Evolutionary conservation across 2,329 filamentous ascomycete species (phyloP).

Genomic region (Penicillium sp.): DNA sequence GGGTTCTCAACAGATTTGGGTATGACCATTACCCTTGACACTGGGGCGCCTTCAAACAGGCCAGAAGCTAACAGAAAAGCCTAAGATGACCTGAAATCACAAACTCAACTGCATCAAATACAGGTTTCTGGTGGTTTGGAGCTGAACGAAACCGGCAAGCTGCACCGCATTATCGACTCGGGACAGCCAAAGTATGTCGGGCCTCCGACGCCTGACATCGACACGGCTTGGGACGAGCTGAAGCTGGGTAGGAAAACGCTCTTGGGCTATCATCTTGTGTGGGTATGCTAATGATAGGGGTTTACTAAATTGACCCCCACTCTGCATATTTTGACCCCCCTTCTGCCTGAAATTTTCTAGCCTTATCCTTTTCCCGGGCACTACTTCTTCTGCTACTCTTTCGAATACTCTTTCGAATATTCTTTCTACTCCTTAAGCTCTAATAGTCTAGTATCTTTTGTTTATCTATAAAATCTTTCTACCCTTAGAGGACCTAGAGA

Average conservation of each 20-base stretch:
- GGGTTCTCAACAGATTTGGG: neutral
- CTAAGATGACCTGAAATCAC: neutral
- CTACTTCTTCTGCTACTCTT: no score
- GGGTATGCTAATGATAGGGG: neutral
- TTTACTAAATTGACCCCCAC: no score
- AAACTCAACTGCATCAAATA: neutral
- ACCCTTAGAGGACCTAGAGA: no score
- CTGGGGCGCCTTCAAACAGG: neutral
- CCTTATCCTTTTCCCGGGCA: no score
- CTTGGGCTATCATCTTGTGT: neutral
- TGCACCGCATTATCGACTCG: neutral
- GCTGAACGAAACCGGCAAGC: neutral
- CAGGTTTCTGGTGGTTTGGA: neutral
- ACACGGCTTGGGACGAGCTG: slow-evolving; percentile 1
- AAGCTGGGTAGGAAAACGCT: neutral
- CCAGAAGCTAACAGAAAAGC: neutral
- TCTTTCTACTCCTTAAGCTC: no score
- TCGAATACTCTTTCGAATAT: no score
- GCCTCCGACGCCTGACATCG: neutral
- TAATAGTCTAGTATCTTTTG: no score
- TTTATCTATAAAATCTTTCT: no score
- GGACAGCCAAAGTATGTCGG: neutral
- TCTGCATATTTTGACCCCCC: no score
- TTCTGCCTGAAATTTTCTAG: no score
- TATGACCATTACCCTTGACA: neutral